phyloP scores from a whole-genome alignment of 148 eudicot species.

The Arbutus unedo region DNA sequence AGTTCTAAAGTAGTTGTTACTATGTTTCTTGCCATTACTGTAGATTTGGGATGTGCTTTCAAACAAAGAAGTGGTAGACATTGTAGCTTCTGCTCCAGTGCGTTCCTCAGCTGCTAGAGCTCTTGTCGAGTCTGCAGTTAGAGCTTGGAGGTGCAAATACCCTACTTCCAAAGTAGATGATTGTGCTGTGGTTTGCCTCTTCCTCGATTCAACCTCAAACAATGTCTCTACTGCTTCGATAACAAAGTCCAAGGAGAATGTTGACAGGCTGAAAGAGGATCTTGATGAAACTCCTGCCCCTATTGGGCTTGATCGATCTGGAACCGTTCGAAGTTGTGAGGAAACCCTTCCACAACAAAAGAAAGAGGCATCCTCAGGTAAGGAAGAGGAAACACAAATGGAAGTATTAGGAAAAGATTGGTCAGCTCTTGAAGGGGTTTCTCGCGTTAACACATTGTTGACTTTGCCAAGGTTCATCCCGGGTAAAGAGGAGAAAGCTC shows the following conservation, averaged over 20 bases:
- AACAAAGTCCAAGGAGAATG: constrained; percentile 29
- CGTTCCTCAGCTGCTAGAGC: constrained; percentile 62
- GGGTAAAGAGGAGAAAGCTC: constrained; percentile 30
- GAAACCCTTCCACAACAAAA: constrained; percentile 21
- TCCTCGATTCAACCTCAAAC: constrained; percentile 44
- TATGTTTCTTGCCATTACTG: neutral
- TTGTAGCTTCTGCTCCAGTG: constrained; percentile 52
- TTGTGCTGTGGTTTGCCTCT: constrained; percentile 90
- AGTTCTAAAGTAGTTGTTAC: neutral
- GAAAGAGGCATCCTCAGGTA: constrained; percentile 25
- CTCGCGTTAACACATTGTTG: constrained; percentile 70
- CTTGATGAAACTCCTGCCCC: constrained; percentile 16
- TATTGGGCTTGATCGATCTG: constrained; percentile 26
- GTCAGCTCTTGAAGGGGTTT: constrained; percentile 81
- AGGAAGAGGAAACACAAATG: constrained; percentile 24
- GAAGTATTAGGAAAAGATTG: constrained; percentile 45
- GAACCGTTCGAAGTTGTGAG: constrained; percentile 30
- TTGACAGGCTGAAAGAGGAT: constrained; percentile 20
- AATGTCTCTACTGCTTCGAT: constrained; percentile 39
- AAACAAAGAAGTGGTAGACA: constrained; percentile 77
- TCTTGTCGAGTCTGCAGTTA: constrained; percentile 74
- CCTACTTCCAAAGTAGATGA: constrained; percentile 92
- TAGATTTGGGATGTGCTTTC: constrained; percentile 96
- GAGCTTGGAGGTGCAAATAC: constrained; percentile 71
- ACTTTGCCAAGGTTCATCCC: constrained; percentile 64